Base-by-base conservation (phyloP, 129 eudicot genomes). In the Heracleum sosnowskyi region DNA sequence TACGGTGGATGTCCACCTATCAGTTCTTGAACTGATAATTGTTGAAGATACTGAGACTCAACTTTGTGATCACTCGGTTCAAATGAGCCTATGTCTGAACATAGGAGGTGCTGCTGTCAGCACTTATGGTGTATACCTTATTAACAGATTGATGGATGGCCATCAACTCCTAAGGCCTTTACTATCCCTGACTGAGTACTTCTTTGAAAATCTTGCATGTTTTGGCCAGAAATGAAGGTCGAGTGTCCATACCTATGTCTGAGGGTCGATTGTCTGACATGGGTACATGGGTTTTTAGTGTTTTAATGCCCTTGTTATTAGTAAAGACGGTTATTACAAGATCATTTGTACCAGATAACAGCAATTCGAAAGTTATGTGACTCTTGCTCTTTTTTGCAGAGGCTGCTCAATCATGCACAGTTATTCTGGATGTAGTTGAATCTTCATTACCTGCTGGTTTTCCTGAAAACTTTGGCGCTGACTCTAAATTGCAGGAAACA, bases 401-500 rank as follows among this genome's bases (percentile, higher is more conserved):
- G 82, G 97, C 96, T 79, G 97, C 97, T 86, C 90, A 85, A 86
- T 90, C 97, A 79, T 95, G 99, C 92, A 87, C 87, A 86, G 83
- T 84, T 83, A 86, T 95, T 80, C 96, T 95, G 84, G 96, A 95
- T 87, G 81, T 95, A 63, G 86, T 95, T 68, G 99, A 91, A 82
- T 91, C 99, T 79, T 88, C 99, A 68, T 92, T 90, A 81, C 99
- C 99, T 29, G 86, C 80, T 46, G 97, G 96, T 77, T 85, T 95
- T 84, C 99, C 97, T 81, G 97, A 88, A 90, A 91, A 79, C 86
- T 84, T 92, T 84, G 89, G 86, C 39, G 83, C 76, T 75, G 97
- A 95, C 76, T 74, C 91, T 86, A 95, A 95, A 89, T 82, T 95
- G 89, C 97, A 95, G 89, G 99, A 92, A 84, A 95, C 94, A 13